A percentile compares a stretch with the other conserved stretches of the same genome.
phyloP scores from a whole-genome alignment of 75 land plant species.

The Ceratopteris richardii region DNA sequence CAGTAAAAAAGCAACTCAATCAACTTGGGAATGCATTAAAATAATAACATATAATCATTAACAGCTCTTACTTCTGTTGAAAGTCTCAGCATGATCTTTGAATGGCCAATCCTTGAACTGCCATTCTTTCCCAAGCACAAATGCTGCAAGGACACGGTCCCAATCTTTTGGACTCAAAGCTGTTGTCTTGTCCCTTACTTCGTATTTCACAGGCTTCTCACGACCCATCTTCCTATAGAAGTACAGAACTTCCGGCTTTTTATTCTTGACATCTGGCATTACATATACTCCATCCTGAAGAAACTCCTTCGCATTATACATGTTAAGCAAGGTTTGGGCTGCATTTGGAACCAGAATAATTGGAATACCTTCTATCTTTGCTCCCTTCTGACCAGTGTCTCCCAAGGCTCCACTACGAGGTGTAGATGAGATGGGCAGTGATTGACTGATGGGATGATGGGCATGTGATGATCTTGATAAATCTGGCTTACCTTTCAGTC shows the following conservation, averaged over 20 bases:
- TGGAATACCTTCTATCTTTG: constrained; percentile 64
- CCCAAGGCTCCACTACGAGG: not conserved
- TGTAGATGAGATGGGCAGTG: constrained; percentile 3
- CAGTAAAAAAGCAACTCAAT: too few species aligned
- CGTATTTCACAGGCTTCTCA: constrained; percentile 75
- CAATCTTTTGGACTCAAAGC: constrained; percentile 72
- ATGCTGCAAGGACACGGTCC: constrained; percentile 90
- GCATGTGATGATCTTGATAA: constrained; percentile 7
- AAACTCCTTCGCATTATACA: constrained; percentile 95
- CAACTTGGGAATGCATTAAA: too few species aligned
- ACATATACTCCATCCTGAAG: constrained; percentile 89
- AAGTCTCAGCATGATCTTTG: constrained; percentile 90
- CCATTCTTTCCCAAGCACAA: constrained; percentile 98
- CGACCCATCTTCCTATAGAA: constrained; percentile 90
- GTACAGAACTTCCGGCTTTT: constrained; percentile 52
- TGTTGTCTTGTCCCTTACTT: constrained; percentile 87
- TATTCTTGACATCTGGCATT: constrained; percentile 70
- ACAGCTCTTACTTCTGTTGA: constrained; percentile 69
- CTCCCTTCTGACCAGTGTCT: not conserved
- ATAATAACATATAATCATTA: too few species aligned
- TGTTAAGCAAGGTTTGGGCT: constrained; percentile 78
- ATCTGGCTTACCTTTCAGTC: constrained; percentile 16
- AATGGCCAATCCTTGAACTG: constrained; percentile 99
- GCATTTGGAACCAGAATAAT: constrained; percentile 95
- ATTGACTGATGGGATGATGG: constrained; percentile 12